Percentiles rank a stretch among this genome's conserved stretches.
Evolutionary conservation across 306 rosid species (phyloP).

Genomic region (Cucumis sativus): DNA sequence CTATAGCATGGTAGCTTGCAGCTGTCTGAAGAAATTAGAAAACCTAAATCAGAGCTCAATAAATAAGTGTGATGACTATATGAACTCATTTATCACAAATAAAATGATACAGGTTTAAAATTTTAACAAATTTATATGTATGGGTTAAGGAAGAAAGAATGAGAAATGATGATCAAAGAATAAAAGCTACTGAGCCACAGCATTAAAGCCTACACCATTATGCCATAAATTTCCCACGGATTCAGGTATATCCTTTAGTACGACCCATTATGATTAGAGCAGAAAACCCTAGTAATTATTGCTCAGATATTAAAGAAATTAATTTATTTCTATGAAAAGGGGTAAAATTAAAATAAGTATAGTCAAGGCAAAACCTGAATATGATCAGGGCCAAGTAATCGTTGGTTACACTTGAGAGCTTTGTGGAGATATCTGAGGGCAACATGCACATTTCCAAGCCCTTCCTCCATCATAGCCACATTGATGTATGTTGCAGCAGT

Average conservation of each 20-base stretch:
- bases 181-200: neutral
- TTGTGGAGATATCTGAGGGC: slow-evolving; percentile 98
- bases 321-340: neutral
- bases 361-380: slow-evolving; percentile 61
- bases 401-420: slow-evolving; percentile 94
- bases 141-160: neutral
- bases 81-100: neutral
- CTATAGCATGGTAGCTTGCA: slow-evolving; percentile 97
- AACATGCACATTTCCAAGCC: slow-evolving; percentile 89
- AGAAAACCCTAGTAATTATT: neutral
- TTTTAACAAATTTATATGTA: neutral
- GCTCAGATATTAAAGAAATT: neutral
- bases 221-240: neutral
- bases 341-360: neutral
- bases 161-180: neutral
- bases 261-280: neutral
- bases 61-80: too few relatives aligned
- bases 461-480: slow-evolving; percentile 99
- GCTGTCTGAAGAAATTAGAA: slow-evolving; percentile 61
- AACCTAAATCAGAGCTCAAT: neutral
- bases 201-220: neutral
- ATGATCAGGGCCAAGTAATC: slow-evolving; percentile 89
- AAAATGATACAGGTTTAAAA: neutral
- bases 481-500: slow-evolving; percentile 98
- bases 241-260: neutral